phyloP scores from a whole-genome alignment of 2,329 filamentous ascomycete species.

The Aspergillus costaricaensis region DNA sequence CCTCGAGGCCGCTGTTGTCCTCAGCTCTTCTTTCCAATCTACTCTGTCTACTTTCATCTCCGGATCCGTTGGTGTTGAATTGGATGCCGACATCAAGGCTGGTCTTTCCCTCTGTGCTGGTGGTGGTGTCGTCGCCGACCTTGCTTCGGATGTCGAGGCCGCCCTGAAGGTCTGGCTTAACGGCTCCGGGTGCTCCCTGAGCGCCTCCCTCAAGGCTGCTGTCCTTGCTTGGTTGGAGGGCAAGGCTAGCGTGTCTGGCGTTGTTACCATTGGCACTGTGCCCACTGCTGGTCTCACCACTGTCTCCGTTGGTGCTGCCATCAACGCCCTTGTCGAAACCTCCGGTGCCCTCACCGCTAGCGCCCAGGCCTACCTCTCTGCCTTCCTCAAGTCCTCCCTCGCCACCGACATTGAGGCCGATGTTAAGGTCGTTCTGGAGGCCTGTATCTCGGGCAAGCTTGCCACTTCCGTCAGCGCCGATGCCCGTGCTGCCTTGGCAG shows the following conservation, averaged over 20 bases:
- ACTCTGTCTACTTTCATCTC: conserved; percentile 33
- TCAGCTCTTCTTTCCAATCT: conserved; percentile 32
- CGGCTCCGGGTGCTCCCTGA: conserved; percentile 30
- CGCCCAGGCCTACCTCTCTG: conserved; percentile 33
- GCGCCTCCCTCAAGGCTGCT: conserved; percentile 30
- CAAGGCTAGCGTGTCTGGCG: conserved; percentile 26
- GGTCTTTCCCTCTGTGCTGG: conserved; percentile 37
- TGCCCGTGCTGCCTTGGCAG: conserved; percentile 32
- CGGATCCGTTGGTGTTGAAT: conserved; percentile 17
- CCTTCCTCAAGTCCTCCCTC: conserved; percentile 36
- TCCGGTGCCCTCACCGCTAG: conserved; percentile 31
- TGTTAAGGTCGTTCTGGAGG: conserved; percentile 32
- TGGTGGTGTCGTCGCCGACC: conserved; percentile 34
- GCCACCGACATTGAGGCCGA: conserved; percentile 30
- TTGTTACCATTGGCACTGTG: conserved; percentile 31
- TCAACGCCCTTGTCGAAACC: conserved; percentile 32
- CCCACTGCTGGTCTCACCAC: conserved; percentile 31
- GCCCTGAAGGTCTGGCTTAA: conserved; percentile 35
- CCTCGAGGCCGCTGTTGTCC: conserved; percentile 32
- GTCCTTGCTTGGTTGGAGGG: conserved; percentile 38
- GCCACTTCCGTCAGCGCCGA: conserved; percentile 31
- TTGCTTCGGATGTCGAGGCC: conserved; percentile 36
- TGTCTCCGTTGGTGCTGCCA: conserved; percentile 37
- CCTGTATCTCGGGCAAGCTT: conserved; percentile 32
- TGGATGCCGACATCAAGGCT: conserved; percentile 33